phyloP scores from a whole-genome alignment of 2,329 filamentous ascomycete species.

The Escovopsis weberi region DNA sequence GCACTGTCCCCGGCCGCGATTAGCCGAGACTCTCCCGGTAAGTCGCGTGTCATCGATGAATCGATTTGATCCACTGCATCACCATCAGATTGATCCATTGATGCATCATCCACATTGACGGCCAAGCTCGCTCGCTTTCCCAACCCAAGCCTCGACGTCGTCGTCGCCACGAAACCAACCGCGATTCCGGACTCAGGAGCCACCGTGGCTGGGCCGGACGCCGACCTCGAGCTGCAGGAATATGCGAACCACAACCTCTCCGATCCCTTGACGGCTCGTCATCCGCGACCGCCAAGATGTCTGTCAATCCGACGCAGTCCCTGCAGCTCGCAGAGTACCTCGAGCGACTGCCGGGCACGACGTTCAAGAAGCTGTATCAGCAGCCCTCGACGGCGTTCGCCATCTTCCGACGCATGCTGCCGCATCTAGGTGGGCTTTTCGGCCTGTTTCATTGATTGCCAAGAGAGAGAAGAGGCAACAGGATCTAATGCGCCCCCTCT shows the following conservation, averaged over 20 bases:
- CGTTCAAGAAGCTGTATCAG: slow-evolving; percentile 83
- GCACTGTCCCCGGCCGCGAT: too few species aligned
- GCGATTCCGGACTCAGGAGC: too few species aligned
- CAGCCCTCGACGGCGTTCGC: slow-evolving; percentile 91
- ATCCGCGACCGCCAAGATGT: slow-evolving; percentile 25
- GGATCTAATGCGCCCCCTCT: background rate
- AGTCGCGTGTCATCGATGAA: too few species aligned
- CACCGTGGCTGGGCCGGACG: background rate
- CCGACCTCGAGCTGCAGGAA: background rate
- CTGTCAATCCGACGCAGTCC: slow-evolving; percentile 31
- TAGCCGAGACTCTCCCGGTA: too few species aligned
- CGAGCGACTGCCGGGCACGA: slow-evolving; percentile 77
- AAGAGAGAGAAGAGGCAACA: background rate
- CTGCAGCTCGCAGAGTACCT: slow-evolving; percentile 73
- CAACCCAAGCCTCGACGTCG: background rate
- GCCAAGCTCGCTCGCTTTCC: background rate
- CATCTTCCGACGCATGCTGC: slow-evolving; percentile 93
- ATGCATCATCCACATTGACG: too few species aligned
- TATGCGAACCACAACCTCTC: slow-evolving; percentile 2
- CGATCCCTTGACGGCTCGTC: slow-evolving; percentile 12
- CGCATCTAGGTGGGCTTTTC: slow-evolving; percentile 57
- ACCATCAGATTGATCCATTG: background rate
- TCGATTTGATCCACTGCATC: too few species aligned
- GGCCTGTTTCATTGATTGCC: background rate
- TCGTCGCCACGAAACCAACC: too few species aligned